phyloP scores from a whole-genome alignment of 768 basidiomycete genomes.

The Lactarius sp. region DNA sequence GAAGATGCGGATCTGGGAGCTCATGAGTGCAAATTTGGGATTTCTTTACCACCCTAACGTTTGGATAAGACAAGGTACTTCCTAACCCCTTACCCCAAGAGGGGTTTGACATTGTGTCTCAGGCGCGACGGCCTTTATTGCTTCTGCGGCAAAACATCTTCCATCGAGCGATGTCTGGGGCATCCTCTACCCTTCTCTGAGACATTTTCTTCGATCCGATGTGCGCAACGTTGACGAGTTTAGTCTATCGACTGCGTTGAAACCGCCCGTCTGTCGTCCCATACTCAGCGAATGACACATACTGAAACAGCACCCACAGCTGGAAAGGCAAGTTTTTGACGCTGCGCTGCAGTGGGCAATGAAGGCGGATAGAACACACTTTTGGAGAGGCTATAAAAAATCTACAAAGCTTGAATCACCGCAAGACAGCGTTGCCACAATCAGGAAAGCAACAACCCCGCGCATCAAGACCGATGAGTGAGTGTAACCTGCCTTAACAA shows the following conservation, averaged over 20 bases:
- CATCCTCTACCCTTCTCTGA: constrained; percentile 87
- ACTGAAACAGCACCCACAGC: constrained; percentile 30
- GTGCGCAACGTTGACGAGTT: constrained; percentile 67
- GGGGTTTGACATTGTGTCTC: constrained; percentile 3
- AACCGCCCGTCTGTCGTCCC: constrained; percentile 59
- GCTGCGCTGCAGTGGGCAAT: constrained; percentile 86
- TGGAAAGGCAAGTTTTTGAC: constrained; percentile 73
- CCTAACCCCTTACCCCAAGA: neutral
- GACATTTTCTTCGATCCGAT: constrained; percentile 83
- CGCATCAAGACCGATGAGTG: constrained; percentile 74
- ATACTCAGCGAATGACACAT: neutral
- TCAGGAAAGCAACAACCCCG: constrained; percentile 49
- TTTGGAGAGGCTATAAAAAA: constrained; percentile 63
- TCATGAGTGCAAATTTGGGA: constrained; percentile 81
- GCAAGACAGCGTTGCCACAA: constrained; percentile 62
- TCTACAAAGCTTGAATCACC: constrained; percentile 57
- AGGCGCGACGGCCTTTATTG: constrained; percentile 88
- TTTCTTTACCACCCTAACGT: constrained; percentile 94
- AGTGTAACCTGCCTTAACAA: constrained; percentile 29
- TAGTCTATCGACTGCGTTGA: constrained; percentile 69
- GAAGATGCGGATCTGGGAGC: constrained; percentile 95
- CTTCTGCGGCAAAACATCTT: constrained; percentile 77
- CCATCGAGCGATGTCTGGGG: constrained; percentile 93
- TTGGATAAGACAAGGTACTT: constrained; percentile 91
- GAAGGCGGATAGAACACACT: constrained; percentile 71